Conservation (phyloP, 305 asterid genomes). For the Petunia hybrid region DNA sequence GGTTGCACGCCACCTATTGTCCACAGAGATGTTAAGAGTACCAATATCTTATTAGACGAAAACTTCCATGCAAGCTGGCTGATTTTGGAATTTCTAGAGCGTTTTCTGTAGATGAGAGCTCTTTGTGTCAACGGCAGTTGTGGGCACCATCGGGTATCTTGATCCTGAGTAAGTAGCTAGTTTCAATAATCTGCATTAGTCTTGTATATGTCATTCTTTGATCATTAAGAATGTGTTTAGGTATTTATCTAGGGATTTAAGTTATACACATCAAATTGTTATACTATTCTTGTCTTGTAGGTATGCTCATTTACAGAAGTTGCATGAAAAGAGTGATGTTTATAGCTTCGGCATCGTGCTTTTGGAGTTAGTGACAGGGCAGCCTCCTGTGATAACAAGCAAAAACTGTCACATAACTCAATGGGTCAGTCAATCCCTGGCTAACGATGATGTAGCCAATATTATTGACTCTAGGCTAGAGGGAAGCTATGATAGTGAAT, state of each 20-base stretch:
- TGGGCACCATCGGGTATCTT: constrained; percentile 46
- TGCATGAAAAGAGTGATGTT: constrained; percentile 42
- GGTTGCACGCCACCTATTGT: constrained; percentile 48
- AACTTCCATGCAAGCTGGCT: constrained; percentile 34
- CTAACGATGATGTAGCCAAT: constrained; percentile 27
- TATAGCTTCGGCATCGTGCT: constrained; percentile 43
- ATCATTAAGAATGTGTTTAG: background rate
- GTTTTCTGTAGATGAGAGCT: constrained; percentile 23
- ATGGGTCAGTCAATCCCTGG: constrained; percentile 34
- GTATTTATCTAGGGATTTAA: too few relatives aligned
- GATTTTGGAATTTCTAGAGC: constrained; percentile 50
- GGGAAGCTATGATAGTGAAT: constrained; percentile 24
- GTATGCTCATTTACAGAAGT: constrained; percentile 11
- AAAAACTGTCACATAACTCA: constrained; percentile 31
- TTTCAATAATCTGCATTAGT: background rate
- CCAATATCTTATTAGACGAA: constrained; percentile 43
- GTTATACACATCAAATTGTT: background rate
- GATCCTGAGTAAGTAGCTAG: constrained; percentile 47
- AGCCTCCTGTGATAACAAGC: constrained; percentile 10
- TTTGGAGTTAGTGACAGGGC: constrained; percentile 40
- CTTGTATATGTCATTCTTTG: background rate
- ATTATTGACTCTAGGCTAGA: constrained; percentile 38
- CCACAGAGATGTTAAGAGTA: constrained; percentile 52
- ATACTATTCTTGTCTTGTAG: background rate
- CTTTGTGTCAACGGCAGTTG: constrained; percentile 31